Percentiles rank a stretch among this genome's conserved stretches.
Conservation (phyloP, 176 grass and related monocot species). For the Microstegium vimineum region DNA sequence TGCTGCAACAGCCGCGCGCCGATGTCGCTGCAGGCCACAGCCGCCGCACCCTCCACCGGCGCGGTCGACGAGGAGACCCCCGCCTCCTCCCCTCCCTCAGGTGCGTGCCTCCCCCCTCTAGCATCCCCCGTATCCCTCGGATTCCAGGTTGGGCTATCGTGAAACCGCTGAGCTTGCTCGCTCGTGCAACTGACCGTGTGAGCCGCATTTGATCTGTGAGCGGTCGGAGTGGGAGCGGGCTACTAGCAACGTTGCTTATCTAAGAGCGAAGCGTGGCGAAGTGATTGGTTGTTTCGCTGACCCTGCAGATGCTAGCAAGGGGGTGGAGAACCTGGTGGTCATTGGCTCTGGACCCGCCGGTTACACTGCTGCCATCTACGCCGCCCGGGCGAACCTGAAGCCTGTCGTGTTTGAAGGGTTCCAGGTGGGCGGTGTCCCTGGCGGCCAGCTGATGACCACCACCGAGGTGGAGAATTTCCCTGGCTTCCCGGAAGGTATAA, state of each 20-base stretch:
- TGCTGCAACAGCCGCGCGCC: not conserved
- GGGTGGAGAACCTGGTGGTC: constrained; percentile 94
- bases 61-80: constrained; percentile 36
- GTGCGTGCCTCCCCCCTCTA: not conserved
- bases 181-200: not conserved
- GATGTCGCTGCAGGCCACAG: constrained; percentile 20
- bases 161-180: not conserved
- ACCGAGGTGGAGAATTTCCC: constrained; percentile 98
- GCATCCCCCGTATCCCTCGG: not conserved
- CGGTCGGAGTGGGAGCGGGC: not conserved
- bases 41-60: too few relatives aligned
- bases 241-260: not conserved
- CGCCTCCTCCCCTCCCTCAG: constrained; percentile 26
- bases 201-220: constrained; percentile 9
- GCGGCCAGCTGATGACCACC: constrained; percentile 97
- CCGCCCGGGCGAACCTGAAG: constrained; percentile 89
- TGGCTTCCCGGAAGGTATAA: constrained; percentile 90
- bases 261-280: not conserved
- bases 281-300: not conserved
- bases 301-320: constrained; percentile 42
- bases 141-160: not conserved
- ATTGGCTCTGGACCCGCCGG: constrained; percentile 92
- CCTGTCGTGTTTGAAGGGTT: constrained; percentile 93
- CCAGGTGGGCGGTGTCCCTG: constrained; percentile 86
- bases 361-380: constrained; percentile 94